Evolutionary conservation across 495 filamentous ascomycete species (phyloP).

Genomic region (Penicillium canescens): DNA sequence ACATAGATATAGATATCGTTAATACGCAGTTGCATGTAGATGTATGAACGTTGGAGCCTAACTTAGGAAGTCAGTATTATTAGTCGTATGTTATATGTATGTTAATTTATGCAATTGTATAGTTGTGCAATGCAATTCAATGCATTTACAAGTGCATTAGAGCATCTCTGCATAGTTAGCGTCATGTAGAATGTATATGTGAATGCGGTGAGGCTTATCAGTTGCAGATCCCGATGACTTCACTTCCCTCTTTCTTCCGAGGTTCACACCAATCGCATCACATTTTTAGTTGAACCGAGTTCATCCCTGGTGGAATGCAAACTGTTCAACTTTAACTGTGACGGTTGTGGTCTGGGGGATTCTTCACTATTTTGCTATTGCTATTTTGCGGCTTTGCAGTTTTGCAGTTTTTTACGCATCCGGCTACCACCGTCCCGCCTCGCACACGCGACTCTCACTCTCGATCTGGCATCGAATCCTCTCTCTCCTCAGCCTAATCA

Average conservation of each 20-base stretch:
- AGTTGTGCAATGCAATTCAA: too few species aligned
- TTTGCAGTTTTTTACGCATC: conserved; percentile 11
- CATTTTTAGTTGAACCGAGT: background rate
- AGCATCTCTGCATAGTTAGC: background rate
- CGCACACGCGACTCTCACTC: background rate
- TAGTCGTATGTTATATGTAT: too few species aligned
- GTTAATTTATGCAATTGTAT: too few species aligned
- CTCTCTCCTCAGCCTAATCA: background rate
- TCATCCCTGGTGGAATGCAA: conserved; percentile 10
- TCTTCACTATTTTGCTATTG: background rate
- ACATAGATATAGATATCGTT: too few species aligned
- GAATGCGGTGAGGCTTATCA: conserved; percentile 13
- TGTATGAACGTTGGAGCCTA: too few species aligned
- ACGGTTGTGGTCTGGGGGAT: conserved; percentile 3
- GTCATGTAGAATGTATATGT: background rate
- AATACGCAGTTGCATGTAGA: too few species aligned
- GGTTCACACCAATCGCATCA: background rate
- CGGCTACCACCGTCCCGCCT: conserved; percentile 10
- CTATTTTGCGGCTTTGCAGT: background rate
- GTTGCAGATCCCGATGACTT: conserved; percentile 18
- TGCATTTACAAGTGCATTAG: too few species aligned
- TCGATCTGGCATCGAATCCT: conserved; percentile 18
- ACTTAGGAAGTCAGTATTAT: too few species aligned
- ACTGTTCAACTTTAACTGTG: conserved; percentile 1
- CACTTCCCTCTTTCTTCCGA: conserved; percentile 6